Evolutionary conservation across 371 early-diverging fungal genomes (phyloP), one percentile per base, ranked within the genome.

Genomic region (Mucor plumbeus): DNA sequence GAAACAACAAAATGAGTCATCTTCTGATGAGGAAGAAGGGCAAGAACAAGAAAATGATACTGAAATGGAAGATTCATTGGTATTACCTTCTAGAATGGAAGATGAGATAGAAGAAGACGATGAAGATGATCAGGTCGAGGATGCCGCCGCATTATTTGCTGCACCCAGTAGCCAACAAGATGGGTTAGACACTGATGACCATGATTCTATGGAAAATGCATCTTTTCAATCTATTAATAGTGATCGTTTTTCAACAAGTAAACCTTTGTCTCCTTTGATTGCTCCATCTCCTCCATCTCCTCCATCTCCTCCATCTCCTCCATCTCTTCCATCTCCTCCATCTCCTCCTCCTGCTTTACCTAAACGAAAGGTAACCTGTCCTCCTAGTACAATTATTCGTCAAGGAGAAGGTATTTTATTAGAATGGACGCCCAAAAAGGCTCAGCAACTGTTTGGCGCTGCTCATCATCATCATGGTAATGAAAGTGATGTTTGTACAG

Each of bases 341-440:
- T n/a, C 63, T 10, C 19, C 56, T 38, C 5, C 56, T 17, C 36
- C 57, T 33, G 53, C 21, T 39, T 14, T 47, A 4, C 55, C 61
- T 31, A 64, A 59, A 60, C 54, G 55, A 64, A 64, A 74, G 61
- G 70, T 77, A 56, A 14, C 68, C 63, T 61, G 40, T 63, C 44
- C 63, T 62, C 64, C 75, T 61, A 59, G 63, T 64, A 63, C 70
- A 8, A 76, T 72, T 13, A 71, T 83, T 61, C 76, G 84, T 5
- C 73, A 86, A 63, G 81, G 84, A 26, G 78, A 78, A 69, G 79
- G 76, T 33, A 70, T 78, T 11, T 13, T 78, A 4, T 36, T 75
- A 10, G 69, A 62, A 56, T 78, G 76, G 76, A 60, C 55, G 1
- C 60, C 61, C 14, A 71, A 69, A 8, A 73, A 58, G 36, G 79